Percentiles rank a stretch among this genome's conserved stretches.
phyloP scores from a whole-genome alignment of 75 land plant species.

The Cupressus sempervirens region DNA sequence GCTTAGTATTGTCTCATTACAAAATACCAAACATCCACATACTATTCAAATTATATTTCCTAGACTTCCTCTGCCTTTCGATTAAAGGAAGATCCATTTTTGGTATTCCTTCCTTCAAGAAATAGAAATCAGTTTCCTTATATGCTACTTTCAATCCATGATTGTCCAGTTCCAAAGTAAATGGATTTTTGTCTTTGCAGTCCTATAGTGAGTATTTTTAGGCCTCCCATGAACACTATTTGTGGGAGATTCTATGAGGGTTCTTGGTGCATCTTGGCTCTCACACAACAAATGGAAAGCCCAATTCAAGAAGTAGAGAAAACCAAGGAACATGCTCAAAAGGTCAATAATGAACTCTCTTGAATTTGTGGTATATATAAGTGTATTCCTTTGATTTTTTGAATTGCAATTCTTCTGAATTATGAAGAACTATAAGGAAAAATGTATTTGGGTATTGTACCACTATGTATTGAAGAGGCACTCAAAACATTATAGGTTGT shows the following conservation, averaged over 20 bases:
- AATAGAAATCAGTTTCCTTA: neutral
- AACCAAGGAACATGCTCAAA: constrained; percentile 1
- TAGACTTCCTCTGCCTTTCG: neutral
- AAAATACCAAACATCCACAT: neutral
- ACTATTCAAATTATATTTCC: neutral
- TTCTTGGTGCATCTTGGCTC: constrained; percentile 29
- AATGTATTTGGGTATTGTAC: neutral
- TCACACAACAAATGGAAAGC: constrained; percentile 25
- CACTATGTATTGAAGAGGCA: neutral
- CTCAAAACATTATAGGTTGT: neutral
- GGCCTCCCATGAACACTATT: constrained; percentile 76
- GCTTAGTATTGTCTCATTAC: neutral
- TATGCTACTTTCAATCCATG: neutral
- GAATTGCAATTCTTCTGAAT: neutral
- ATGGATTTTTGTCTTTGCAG: constrained; percentile 84
- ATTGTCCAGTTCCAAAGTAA: neutral
- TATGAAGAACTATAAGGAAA: neutral
- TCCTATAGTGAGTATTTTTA: constrained; percentile 42
- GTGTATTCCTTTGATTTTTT: no score
- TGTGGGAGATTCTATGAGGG: constrained; percentile 71
- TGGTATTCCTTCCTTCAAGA: neutral
- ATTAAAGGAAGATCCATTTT: neutral
- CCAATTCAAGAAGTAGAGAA: neutral
- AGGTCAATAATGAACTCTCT: neutral
- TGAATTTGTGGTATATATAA: neutral